Evolutionary conservation across 1,284 basidiomycete genomes (phyloP).

Genomic region (Heterobasidion parviporum): DNA sequence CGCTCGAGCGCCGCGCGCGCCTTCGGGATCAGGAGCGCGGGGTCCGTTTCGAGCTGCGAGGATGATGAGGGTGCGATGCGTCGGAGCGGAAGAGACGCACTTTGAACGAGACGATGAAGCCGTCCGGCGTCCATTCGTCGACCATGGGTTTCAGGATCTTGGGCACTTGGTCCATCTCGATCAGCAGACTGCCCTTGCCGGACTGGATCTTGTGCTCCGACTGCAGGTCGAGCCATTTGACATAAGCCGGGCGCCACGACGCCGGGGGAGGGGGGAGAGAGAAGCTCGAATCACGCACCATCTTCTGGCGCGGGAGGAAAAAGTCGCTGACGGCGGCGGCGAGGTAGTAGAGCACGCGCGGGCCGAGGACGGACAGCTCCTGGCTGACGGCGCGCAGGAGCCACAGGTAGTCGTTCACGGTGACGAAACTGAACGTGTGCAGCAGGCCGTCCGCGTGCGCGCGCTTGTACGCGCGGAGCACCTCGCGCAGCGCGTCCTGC

Average conservation of each 20-base stretch:
- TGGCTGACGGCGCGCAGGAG: constrained; percentile 77
- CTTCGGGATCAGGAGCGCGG: constrained; percentile 80
- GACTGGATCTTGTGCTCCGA: constrained; percentile 99
- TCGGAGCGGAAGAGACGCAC: constrained; percentile 29
- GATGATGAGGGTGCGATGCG: neutral
- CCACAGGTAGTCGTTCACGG: constrained; percentile 96
- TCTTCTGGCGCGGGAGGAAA: constrained; percentile 84
- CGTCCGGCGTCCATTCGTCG: constrained; percentile 87
- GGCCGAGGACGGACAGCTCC: constrained; percentile 59
- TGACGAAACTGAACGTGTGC: constrained; percentile 86
- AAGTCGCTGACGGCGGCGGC: constrained; percentile 98
- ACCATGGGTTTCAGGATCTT: constrained; percentile 93
- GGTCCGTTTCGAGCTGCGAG: constrained; percentile 87
- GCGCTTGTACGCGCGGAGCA: constrained; percentile 77
- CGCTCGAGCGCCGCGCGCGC: constrained; percentile 80
- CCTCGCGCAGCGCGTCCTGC: constrained; percentile 58
- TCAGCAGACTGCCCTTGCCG: constrained; percentile 83
- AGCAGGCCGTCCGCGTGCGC: constrained; percentile 71
- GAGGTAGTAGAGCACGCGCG: constrained; percentile 87
- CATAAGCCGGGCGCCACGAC: neutral
- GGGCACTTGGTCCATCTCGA: constrained; percentile 99
- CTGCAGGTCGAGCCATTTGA: too few relatives aligned
- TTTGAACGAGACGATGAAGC: constrained; percentile 96
- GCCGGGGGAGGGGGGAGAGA: neutral
- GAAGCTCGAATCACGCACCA: constrained; percentile 45